Evolutionary conservation across 306 rosid genomes (phyloP).

Genomic region (Dryas octopetala): DNA sequence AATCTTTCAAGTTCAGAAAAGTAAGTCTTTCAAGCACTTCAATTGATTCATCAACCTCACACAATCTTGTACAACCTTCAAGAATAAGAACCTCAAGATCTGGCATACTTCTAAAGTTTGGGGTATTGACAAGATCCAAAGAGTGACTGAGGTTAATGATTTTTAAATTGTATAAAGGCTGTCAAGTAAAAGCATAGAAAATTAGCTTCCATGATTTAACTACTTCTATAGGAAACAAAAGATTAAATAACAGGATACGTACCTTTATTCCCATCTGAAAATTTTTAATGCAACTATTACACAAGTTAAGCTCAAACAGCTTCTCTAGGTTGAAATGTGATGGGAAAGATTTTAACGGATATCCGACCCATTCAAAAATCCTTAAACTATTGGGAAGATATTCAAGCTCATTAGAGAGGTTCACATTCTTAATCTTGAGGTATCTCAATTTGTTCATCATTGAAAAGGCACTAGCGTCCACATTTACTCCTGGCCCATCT

Average conservation of each 20-base stretch:
- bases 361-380: background rate
- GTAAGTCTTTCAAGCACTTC: too few relatives aligned
- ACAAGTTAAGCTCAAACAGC: background rate
- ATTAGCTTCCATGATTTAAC: background rate
- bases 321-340: background rate
- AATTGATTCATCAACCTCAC: background rate
- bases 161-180: background rate
- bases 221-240: too few relatives aligned
- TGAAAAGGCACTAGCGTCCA: background rate
- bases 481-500: background rate
- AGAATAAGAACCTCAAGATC: background rate
- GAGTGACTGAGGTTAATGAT: background rate
- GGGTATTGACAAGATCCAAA: background rate
- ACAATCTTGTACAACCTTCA: background rate
- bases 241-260: background rate
- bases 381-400: slow-evolving; percentile 10
- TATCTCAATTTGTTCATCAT: background rate
- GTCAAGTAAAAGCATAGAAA: background rate
- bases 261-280: background rate
- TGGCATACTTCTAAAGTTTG: background rate
- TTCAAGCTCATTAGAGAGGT: background rate
- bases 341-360: background rate
- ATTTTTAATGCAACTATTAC: background rate
- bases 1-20: too few relatives aligned
- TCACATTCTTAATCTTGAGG: background rate